Conservation (phyloP, 257 asterid genomes). For the Lycium ferocissimum region DNA sequence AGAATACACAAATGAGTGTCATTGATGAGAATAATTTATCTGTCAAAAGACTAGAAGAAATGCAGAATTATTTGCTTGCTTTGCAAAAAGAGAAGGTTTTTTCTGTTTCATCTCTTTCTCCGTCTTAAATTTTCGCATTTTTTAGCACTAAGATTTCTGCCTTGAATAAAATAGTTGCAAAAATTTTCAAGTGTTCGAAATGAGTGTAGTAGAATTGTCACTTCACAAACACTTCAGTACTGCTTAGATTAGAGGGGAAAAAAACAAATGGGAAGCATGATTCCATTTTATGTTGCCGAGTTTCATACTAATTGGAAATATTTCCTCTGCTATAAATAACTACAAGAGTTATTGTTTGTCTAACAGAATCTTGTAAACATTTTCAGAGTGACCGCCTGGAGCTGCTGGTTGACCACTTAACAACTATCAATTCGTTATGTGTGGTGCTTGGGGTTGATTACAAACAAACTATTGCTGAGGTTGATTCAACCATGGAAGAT, state of each 20-base stretch:
- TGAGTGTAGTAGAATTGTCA: not conserved
- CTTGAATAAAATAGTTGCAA: not conserved
- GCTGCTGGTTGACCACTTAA: conserved; percentile 63
- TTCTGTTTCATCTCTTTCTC: conserved; percentile 24
- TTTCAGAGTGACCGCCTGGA: conserved; percentile 70
- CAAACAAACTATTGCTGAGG: conserved; percentile 54
- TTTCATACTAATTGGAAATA: conserved; percentile 14
- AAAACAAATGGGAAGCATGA: not conserved
- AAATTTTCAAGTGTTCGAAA: not conserved
- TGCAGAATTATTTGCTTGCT: conserved; percentile 53
- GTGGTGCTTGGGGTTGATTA: conserved; percentile 82
- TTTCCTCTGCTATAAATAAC: conserved; percentile 18
- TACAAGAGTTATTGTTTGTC: conserved; percentile 21
- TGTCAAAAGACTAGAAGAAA: conserved; percentile 67
- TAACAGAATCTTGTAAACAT: conserved; percentile 22
- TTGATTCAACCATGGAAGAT: conserved; percentile 69
- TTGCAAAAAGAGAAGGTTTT: conserved; percentile 76
- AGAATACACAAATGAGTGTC: conserved; percentile 27
- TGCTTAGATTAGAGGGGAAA: not conserved
- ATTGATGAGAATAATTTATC: conserved; percentile 76
- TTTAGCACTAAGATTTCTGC: not conserved
- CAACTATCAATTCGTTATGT: conserved; percentile 58
- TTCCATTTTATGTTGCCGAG: not conserved
- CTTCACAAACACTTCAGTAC: not conserved
- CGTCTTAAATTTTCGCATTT: not conserved